Conservation (phyloP, 1,139 yeast genomes). For the Schwanniomyces etchellsii region DNA sequence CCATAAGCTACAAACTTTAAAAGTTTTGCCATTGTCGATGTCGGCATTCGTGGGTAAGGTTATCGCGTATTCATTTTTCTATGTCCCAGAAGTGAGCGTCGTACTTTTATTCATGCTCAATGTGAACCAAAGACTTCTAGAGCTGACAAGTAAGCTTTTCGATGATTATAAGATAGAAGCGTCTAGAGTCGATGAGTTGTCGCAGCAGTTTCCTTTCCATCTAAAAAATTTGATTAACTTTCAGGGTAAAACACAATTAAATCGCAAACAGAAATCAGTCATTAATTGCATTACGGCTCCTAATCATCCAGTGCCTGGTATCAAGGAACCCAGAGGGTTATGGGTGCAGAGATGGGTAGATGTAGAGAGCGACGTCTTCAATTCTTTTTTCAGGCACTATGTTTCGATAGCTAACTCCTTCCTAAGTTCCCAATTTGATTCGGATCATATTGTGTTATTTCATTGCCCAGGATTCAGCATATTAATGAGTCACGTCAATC, state of each 20-base stretch:
- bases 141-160: slow-evolving; percentile 6
- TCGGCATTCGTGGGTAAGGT: slow-evolving; percentile 80
- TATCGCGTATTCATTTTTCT: slow-evolving; percentile 61
- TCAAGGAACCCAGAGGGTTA: slow-evolving; percentile 54
- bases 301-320: slow-evolving; percentile 48
- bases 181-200: neutral
- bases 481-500: slow-evolving; percentile 23
- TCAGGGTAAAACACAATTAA: slow-evolving; percentile 21
- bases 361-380: slow-evolving; percentile 61
- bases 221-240: slow-evolving; percentile 30
- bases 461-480: slow-evolving; percentile 33
- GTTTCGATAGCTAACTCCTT: slow-evolving; percentile 13
- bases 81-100: slow-evolving; percentile 55
- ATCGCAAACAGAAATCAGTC: slow-evolving; percentile 19
- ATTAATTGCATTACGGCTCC: slow-evolving; percentile 46
- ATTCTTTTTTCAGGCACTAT: slow-evolving; percentile 72
- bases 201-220: slow-evolving; percentile 1
- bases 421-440: slow-evolving; percentile 4
- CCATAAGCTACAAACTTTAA: slow-evolving; percentile 42
- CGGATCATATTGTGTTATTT: slow-evolving; percentile 7
- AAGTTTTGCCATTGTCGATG: slow-evolving; percentile 51
- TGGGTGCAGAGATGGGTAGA: slow-evolving; percentile 58
- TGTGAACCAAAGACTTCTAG: slow-evolving; percentile 40
- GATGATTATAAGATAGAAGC: neutral
- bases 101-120: slow-evolving; percentile 59